Evolutionary conservation across 2,329 filamentous ascomycete species (phyloP), one percentile per base, ranked within the genome.

Genomic region (Lojkania enalia): DNA sequence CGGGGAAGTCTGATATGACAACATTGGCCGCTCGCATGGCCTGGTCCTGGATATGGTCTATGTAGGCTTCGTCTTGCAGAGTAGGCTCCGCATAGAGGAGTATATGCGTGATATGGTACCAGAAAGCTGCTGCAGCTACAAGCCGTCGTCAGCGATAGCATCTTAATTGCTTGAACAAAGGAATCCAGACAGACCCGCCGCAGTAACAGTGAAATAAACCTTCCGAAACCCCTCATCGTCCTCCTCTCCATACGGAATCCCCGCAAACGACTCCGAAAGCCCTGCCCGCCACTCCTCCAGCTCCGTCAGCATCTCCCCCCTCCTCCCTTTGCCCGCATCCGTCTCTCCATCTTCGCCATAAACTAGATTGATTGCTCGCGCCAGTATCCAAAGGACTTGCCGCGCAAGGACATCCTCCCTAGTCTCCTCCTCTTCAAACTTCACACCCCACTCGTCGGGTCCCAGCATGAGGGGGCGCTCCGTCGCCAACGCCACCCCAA

Each of bases 311-410:
- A 68, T 57, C 1, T 35, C 54, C 15, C 56, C 48, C 37, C 64
- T 54, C 29, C 55, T 51, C 21, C 31, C 29, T 19, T 44, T 55
- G 12, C 55, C 51, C 9, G 29, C 32, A 7, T 48, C 46, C n/a
- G 48, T 54, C 12, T 25, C 35, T 2, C 54, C 53, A 5, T 62
- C 51, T 16, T 46, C 42, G 3, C 62, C 56, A 31, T 60, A 64
- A 0, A 65, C 52, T 1, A 67, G 46, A 31, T 63, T 63, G 20
- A 65, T 48, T 2, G 62, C 56, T 18, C 59, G 43, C 4, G 62
- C 63, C n/a, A 65, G 44, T n/a, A 67, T 62, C 64, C 64, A 67
- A 7, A 66, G 49, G 14, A 66, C 49, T 21, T 61, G 61, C 19
- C 64, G 62, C 3, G 61, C 63, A 1, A 66, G 54, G n/a, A 61